Evolutionary conservation across 768 basidiomycete species (phyloP).

Genomic region (Naganishia antarctica): DNA sequence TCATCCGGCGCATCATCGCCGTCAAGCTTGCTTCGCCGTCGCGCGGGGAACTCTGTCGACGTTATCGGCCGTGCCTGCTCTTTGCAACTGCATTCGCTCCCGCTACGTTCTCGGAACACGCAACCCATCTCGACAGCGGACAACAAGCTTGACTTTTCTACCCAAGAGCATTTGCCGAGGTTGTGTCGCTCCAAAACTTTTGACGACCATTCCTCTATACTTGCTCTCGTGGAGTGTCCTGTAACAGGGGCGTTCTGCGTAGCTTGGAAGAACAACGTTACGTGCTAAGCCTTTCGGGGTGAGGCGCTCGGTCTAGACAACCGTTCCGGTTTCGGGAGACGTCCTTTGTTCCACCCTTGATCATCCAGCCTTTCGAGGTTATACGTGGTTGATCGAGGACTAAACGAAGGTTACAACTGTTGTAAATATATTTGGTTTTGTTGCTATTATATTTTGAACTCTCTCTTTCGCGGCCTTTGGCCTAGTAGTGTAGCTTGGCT

Average conservation of each 20-base stretch:
- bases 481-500: no score
- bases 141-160: not conserved
- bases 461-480: no score
- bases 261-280: slow-evolving; percentile 21
- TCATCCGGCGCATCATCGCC: not conserved
- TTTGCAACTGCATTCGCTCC: slow-evolving; percentile 9
- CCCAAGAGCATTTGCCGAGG: slow-evolving; percentile 5
- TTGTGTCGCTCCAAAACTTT: slow-evolving; percentile 1
- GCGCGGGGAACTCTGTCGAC: not conserved
- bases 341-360: slow-evolving; percentile 28
- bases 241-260: slow-evolving; percentile 10
- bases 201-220: slow-evolving; percentile 20
- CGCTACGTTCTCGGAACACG: slow-evolving; percentile 7
- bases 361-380: slow-evolving; percentile 6
- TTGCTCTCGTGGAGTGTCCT: slow-evolving; percentile 13
- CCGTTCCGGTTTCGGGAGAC: slow-evolving; percentile 18
- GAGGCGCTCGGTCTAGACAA: slow-evolving; percentile 27
- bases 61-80: slow-evolving; percentile 6
- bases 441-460: not conserved
- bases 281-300: slow-evolving; percentile 1
- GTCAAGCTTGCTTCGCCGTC: not conserved
- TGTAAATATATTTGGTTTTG: not conserved
- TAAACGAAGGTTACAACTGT: slow-evolving; percentile 24
- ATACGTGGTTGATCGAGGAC: slow-evolving; percentile 27
- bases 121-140: not conserved